A percentile compares a stretch with the other conserved stretches of the same genome.
Evolutionary conservation across 371 early-diverging fungal genomes (phyloP).

Genomic region (Rhizomucor miehei): DNA sequence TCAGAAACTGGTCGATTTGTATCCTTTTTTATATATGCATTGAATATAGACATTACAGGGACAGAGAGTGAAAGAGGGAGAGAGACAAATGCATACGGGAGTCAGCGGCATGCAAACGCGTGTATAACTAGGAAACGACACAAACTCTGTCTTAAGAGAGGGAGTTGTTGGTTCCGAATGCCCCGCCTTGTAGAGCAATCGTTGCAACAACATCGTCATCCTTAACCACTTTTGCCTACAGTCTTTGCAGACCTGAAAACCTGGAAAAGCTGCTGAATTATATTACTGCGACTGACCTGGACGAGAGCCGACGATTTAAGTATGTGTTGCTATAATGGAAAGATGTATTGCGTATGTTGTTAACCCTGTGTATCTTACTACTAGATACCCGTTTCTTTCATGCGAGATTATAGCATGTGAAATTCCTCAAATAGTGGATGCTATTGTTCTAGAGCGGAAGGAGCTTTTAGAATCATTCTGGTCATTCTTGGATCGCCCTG

Average conservation of each 20-base stretch:
- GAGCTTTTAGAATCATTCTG: constrained; percentile 79
- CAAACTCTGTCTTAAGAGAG: too few relatives aligned
- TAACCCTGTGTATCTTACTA: background rate
- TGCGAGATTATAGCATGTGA: constrained; percentile 88
- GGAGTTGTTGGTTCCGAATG: too few relatives aligned
- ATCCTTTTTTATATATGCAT: constrained; percentile 32
- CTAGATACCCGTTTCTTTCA: constrained; percentile 79
- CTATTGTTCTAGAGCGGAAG: constrained; percentile 54
- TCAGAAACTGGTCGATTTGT: constrained; percentile 81
- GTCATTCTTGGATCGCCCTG: constrained; percentile 75
- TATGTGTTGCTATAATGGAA: constrained; percentile 8
- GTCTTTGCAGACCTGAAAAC: constrained; percentile 26
- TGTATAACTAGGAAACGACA: too few relatives aligned
- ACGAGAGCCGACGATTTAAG: constrained; percentile 27
- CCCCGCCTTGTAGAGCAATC: too few relatives aligned
- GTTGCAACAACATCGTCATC: too few relatives aligned
- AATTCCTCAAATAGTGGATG: constrained; percentile 79
- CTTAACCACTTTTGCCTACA: constrained; percentile 10
- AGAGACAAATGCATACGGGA: too few relatives aligned
- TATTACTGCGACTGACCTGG: constrained; percentile 30
- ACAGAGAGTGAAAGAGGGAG: too few relatives aligned
- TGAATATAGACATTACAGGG: too few relatives aligned
- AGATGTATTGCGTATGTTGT: background rate
- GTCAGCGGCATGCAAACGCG: too few relatives aligned
- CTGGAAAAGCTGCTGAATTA: constrained; percentile 57